phyloP scores from a whole-genome alignment of 1,284 basidiomycete genomes.

The Mycena sp. region DNA sequence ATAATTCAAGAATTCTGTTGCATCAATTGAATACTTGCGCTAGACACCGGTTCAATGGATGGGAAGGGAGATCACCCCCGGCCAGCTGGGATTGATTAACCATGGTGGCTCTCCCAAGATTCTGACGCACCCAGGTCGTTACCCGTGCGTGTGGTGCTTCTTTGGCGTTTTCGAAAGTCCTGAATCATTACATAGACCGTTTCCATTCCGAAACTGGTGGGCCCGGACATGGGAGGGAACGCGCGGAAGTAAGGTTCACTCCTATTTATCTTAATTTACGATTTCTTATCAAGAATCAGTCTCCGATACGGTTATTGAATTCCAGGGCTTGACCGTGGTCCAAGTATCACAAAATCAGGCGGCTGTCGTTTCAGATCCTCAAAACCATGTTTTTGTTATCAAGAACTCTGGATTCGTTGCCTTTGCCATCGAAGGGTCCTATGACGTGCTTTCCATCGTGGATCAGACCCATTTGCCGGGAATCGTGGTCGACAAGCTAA shows the following conservation, averaged over 20 bases:
- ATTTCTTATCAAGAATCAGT: slow-evolving; percentile 49
- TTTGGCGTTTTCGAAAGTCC: background rate
- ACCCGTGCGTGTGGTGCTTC: slow-evolving; percentile 51
- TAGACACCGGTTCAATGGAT: slow-evolving; percentile 58
- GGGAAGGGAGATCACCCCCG: slow-evolving; percentile 73
- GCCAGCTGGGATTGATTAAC: slow-evolving; percentile 73
- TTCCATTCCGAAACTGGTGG: slow-evolving; percentile 85
- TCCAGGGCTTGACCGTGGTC: slow-evolving; percentile 79
- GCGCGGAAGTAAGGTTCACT: slow-evolving; percentile 70
- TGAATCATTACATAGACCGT: slow-evolving; percentile 41
- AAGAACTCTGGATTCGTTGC: slow-evolving; percentile 82
- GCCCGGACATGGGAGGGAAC: slow-evolving; percentile 74
- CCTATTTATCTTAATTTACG: background rate
- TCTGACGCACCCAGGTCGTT: slow-evolving; percentile 74
- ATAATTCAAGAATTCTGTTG: slow-evolving; percentile 13
- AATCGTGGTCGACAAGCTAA: slow-evolving; percentile 68
- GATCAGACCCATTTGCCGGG: slow-evolving; percentile 81
- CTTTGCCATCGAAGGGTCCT: slow-evolving; percentile 77
- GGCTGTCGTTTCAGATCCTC: slow-evolving; percentile 81
- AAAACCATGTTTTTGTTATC: slow-evolving; percentile 84
- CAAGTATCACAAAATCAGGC: slow-evolving; percentile 72
- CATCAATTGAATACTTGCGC: background rate
- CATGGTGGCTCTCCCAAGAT: slow-evolving; percentile 83
- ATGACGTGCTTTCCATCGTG: slow-evolving; percentile 78
- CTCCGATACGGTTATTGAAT: slow-evolving; percentile 81